Evolutionary conservation across 2,329 filamentous ascomycete species (phyloP).

Genomic region (Dryadomyces quercivorus): DNA sequence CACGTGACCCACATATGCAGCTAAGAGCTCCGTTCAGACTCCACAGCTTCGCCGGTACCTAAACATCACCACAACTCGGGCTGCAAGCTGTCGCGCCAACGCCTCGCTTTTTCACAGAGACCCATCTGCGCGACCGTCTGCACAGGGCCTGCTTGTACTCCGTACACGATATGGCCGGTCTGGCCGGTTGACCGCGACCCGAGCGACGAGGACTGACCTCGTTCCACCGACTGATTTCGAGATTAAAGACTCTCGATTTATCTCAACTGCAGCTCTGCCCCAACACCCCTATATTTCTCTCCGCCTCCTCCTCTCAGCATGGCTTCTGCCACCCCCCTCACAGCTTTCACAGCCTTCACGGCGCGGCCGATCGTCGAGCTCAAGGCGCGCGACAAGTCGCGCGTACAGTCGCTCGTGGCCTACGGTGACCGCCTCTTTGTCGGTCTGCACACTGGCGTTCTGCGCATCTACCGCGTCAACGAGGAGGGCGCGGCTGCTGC

Average conservation of each 20-base stretch:
- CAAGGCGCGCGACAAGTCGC: conserved; percentile 86
- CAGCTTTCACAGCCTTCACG: conserved; percentile 95
- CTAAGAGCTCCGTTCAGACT: no score
- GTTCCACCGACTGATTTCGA: no score
- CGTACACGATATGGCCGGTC: not conserved
- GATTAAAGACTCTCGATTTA: not conserved
- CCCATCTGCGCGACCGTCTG: not conserved
- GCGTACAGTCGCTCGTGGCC: conserved; percentile 89
- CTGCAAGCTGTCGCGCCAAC: not conserved
- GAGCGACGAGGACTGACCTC: not conserved
- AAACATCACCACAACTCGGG: not conserved
- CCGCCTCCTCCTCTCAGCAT: not conserved
- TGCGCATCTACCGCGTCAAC: conserved; percentile 87
- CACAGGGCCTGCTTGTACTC: not conserved
- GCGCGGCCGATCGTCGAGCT: conserved; percentile 96
- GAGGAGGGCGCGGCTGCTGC: conserved; percentile 29
- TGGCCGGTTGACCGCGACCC: not conserved
- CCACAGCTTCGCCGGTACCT: not conserved
- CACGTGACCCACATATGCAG: no score
- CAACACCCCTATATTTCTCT: not conserved
- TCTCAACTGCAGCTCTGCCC: no score
- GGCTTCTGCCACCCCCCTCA: conserved; percentile 57
- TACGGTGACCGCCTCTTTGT: conserved; percentile 89
- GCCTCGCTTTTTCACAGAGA: not conserved
- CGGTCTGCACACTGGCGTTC: conserved; percentile 75